Conservation (phyloP, 2,329 filamentous ascomycete species). For the Sclerotinia glacialis region DNA sequence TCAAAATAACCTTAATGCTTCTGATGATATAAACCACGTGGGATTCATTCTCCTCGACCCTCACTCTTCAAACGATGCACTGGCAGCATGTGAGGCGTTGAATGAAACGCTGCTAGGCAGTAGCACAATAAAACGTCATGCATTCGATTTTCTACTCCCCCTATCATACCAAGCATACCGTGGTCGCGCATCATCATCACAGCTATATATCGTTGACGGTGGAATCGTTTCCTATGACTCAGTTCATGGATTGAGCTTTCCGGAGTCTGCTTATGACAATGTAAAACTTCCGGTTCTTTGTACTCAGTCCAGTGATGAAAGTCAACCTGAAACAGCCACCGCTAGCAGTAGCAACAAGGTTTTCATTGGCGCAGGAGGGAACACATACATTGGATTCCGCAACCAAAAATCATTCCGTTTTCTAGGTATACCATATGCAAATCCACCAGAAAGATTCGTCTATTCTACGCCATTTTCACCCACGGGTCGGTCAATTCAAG, state of each 20-base stretch:
- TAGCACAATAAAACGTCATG: conserved; percentile 44
- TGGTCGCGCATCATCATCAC: conserved; percentile 39
- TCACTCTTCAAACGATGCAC: conserved; percentile 41
- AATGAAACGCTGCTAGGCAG: conserved; percentile 49
- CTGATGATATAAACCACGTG: conserved; percentile 52
- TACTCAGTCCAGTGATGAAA: conserved; percentile 46
- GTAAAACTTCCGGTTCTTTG: conserved; percentile 48
- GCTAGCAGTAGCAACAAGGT: conserved; percentile 43
- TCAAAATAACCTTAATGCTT: conserved; percentile 54
- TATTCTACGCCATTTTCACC: conserved; percentile 48
- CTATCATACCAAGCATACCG: conserved; percentile 48
- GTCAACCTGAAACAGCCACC: conserved; percentile 38
- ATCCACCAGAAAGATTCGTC: conserved; percentile 29
- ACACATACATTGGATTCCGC: conserved; percentile 49
- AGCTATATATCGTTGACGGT: conserved; percentile 46
- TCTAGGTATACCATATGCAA: conserved; percentile 35
- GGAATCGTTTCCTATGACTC: conserved; percentile 41
- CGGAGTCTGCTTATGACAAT: conserved; percentile 35
- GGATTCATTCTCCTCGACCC: conserved; percentile 51
- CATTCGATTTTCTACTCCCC: conserved; percentile 46
- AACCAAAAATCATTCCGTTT: conserved; percentile 51
- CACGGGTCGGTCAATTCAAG: conserved; percentile 46
- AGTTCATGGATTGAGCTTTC: conserved; percentile 40
- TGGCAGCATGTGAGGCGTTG: conserved; percentile 46
- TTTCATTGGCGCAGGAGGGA: conserved; percentile 43